A percentile compares a stretch with the other conserved stretches of the same genome.
phyloP scores from a whole-genome alignment of 768 basidiomycete genomes.

The Infundibulicybe gibba region DNA sequence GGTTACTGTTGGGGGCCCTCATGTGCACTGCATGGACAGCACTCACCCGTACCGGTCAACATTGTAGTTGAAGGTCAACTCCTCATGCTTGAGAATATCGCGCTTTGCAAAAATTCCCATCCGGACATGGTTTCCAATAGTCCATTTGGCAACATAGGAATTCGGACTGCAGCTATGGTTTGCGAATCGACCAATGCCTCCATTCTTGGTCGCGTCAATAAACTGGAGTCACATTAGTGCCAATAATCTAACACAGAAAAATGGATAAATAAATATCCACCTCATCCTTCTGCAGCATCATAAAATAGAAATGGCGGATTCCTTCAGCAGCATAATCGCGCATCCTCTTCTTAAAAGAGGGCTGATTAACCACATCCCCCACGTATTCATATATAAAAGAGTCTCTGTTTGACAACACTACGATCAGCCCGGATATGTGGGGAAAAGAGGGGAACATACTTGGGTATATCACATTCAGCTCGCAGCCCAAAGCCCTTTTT shows the following conservation, averaged over 20 bases:
- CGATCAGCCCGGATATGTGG: conserved; percentile 1
- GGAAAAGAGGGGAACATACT: conserved; percentile 38
- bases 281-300: conserved; percentile 99
- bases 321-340: conserved; percentile 90
- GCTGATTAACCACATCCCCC: conserved; percentile 89
- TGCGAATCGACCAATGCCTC: conserved; percentile 94
- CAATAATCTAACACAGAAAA: not conserved
- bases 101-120: conserved; percentile 99
- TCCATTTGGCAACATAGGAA: conserved; percentile 98
- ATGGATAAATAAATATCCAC: conserved; percentile 37
- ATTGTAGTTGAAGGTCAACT: conserved; percentile 98
- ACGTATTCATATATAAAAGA: conserved; percentile 96
- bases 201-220: conserved; percentile 96
- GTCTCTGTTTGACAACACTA: conserved; percentile 51
- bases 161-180: conserved; percentile 99
- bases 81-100: conserved; percentile 71
- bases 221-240: conserved; percentile 49
- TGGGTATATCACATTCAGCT: conserved; percentile 61
- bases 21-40: not conserved
- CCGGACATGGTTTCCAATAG: conserved; percentile 80
- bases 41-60: conserved; percentile 96
- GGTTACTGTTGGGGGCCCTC: not conserved
- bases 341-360: conserved; percentile 91
- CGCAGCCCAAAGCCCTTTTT: conserved; percentile 95
- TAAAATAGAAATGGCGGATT: conserved; percentile 97